phyloP scores from a whole-genome alignment of 441 rosid genomes.

The Populus trichocarpa region DNA sequence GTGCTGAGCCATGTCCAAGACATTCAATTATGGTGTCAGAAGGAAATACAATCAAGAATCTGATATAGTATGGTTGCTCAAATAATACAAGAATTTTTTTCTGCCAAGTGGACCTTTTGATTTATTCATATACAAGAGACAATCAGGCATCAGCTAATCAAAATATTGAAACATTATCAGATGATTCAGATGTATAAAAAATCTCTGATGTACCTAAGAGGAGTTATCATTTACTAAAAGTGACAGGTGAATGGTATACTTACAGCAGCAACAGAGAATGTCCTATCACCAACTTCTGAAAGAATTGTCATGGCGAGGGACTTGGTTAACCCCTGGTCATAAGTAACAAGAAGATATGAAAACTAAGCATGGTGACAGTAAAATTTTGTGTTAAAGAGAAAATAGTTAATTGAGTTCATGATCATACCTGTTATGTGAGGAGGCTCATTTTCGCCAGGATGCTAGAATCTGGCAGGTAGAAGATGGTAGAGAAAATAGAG shows the following conservation, averaged over 20 bases:
- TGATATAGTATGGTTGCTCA: no score
- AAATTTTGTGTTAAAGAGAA: not conserved
- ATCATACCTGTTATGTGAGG: constrained; percentile 6
- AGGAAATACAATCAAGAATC: no score
- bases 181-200: no score
- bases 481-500: not conserved
- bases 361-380: not conserved
- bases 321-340: constrained; percentile 10
- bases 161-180: no score
- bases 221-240: no score
- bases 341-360: not conserved
- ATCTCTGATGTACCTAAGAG: no score
- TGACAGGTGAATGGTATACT: not conserved
- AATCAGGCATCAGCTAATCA: no score
- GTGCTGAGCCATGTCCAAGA: not conserved
- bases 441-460: not conserved
- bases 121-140: no score
- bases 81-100: no score
- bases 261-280: constrained; percentile 18
- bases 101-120: no score
- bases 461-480: not conserved
- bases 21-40: no score
- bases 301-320: constrained; percentile 18
- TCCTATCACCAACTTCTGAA: constrained; percentile 22
- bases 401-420: not conserved